Evolutionary conservation across 768 basidiomycete genomes (phyloP).

Genomic region (Mycena olivaceomarginata): DNA sequence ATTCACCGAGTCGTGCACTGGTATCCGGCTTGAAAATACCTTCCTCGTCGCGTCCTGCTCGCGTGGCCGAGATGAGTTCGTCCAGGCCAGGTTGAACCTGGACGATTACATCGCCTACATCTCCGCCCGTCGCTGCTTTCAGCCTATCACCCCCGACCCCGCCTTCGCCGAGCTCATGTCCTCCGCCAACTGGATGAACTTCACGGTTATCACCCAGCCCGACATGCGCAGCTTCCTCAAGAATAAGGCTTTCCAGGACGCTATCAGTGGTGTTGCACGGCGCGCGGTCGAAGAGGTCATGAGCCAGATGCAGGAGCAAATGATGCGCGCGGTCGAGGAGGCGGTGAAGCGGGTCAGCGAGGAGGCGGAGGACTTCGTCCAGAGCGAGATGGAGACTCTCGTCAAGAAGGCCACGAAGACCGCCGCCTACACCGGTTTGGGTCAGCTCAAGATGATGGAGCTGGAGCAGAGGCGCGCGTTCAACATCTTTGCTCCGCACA

Average conservation of each 20-base stretch:
- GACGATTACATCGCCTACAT: constrained; percentile 7
- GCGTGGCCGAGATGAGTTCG: background rate
- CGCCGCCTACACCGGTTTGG: background rate
- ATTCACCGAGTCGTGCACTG: constrained; percentile 3
- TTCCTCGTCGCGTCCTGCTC: background rate
- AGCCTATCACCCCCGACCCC: background rate
- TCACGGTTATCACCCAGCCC: constrained; percentile 17
- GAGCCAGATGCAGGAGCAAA: background rate
- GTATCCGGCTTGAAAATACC: background rate
- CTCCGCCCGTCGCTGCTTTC: background rate
- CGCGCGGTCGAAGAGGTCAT: constrained; percentile 12
- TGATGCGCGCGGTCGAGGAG: background rate
- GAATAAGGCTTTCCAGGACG: constrained; percentile 10
- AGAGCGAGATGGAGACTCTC: constrained; percentile 11
- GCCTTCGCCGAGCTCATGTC: constrained; percentile 12
- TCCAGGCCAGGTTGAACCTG: background rate
- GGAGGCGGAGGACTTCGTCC: constrained; percentile 5
- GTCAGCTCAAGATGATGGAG: constrained; percentile 2
- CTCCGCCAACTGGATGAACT: constrained; percentile 16
- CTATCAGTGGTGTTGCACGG: constrained; percentile 4
- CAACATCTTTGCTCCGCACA: constrained; percentile 9
- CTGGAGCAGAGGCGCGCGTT: constrained; percentile 18
- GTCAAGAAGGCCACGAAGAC: constrained; percentile 6
- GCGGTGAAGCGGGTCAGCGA: background rate
- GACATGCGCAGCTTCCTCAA: constrained; percentile 13